A percentile compares a stretch with the other conserved stretches of the same genome.
phyloP scores from a whole-genome alignment of 1,284 basidiomycete genomes.

The Psilocybe mexicana region DNA sequence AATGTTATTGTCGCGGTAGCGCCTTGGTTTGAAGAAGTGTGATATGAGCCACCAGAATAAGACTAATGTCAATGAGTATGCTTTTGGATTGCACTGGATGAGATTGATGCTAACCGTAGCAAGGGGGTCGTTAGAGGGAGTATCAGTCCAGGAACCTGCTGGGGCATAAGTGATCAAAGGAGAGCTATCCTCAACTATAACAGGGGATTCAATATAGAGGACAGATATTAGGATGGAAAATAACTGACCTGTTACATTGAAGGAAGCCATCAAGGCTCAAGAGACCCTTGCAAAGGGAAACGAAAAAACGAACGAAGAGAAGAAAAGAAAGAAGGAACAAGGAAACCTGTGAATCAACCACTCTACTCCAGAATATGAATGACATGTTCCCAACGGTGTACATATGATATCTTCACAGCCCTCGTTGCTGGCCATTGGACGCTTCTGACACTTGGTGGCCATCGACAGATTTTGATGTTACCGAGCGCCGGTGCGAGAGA shows the following conservation, averaged over 20 bases:
- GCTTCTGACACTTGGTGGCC: background rate
- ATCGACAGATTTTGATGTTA: background rate
- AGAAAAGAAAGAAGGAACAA: constrained; percentile 1
- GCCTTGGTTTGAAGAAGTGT: constrained; percentile 37
- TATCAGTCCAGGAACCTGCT: constrained; percentile 45
- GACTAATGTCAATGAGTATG: constrained; percentile 25
- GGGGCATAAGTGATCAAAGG: constrained; percentile 47
- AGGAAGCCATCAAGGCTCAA: constrained; percentile 47
- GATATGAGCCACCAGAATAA: constrained; percentile 43
- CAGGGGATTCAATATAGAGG: background rate
- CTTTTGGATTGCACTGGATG: background rate
- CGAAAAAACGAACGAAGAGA: constrained; percentile 20
- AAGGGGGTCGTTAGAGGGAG: constrained; percentile 34
- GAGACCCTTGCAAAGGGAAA: constrained; percentile 23
- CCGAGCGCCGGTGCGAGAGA: background rate
- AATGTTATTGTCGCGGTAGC: constrained; percentile 46
- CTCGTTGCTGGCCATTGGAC: background rate
- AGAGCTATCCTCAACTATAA: constrained; percentile 45
- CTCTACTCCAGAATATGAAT: background rate
- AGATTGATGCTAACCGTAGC: constrained; percentile 32
- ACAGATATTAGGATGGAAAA: background rate
- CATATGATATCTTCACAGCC: background rate
- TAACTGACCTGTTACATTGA: constrained; percentile 41
- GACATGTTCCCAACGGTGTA: background rate
- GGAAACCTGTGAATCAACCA: background rate